Conservation (phyloP, 352 stramenopile species). For the Thalassiosira ordinaria region DNA sequence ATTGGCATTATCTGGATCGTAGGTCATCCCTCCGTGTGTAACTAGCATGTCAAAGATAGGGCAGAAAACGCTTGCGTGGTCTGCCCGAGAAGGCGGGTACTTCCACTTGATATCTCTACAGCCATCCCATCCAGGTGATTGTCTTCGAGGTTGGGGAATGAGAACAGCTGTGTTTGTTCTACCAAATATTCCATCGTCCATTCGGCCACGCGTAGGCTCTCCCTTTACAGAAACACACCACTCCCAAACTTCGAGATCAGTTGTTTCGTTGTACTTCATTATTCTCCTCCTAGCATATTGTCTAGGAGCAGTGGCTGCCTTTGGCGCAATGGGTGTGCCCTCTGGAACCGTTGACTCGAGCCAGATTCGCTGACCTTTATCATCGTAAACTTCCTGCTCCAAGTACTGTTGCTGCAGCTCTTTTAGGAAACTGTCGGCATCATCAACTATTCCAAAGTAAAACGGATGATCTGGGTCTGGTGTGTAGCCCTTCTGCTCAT, state of each 20-base stretch:
- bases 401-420: constrained; percentile 50
- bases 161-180: constrained; percentile 84
- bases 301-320: constrained; percentile 75
- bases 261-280: constrained; percentile 57
- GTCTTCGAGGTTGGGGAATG: constrained; percentile 89
- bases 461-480: constrained; percentile 59
- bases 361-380: constrained; percentile 45
- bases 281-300: constrained; percentile 71
- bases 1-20: constrained; percentile 79
- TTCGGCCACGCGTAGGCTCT: constrained; percentile 87
- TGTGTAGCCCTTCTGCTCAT: constrained; percentile 73
- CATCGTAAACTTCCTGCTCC: constrained; percentile 58
- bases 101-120: constrained; percentile 87
- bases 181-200: constrained; percentile 76
- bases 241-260: constrained; percentile 60
- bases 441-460: constrained; percentile 65
- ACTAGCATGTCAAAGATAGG: constrained; percentile 83
- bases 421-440: constrained; percentile 60
- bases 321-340: constrained; percentile 74
- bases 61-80: constrained; percentile 90
- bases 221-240: constrained; percentile 87
- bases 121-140: constrained; percentile 94
- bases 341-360: constrained; percentile 60
- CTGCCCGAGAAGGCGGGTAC: constrained; percentile 69
- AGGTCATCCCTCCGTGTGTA: constrained; percentile 89